phyloP scores from a whole-genome alignment of 2,329 filamentous ascomycete genomes.

The Tolypocladium album region DNA sequence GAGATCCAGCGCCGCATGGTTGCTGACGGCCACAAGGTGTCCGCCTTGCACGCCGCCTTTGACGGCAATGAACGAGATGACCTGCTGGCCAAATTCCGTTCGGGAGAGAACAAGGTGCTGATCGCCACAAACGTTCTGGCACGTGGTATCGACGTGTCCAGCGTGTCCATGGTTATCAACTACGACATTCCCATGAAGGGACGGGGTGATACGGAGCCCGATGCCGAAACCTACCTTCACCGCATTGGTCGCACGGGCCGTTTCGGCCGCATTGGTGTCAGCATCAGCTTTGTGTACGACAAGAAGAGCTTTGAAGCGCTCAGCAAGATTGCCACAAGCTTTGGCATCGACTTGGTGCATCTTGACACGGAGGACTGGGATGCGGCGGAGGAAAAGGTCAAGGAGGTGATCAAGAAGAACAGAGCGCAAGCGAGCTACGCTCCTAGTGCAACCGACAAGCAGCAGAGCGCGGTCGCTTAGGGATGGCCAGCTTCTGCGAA shows the following conservation, averaged over 20 bases:
- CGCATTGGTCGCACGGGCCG: constrained; percentile 94
- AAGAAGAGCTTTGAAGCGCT: constrained; percentile 71
- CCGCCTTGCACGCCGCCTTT: constrained; percentile 77
- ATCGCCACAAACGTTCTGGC: constrained; percentile 96
- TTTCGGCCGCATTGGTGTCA: constrained; percentile 92
- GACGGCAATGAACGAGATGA: constrained; percentile 75
- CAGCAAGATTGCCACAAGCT: constrained; percentile 67
- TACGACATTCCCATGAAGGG: constrained; percentile 78
- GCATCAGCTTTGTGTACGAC: constrained; percentile 89
- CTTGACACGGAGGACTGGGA: constrained; percentile 89
- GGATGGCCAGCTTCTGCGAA: constrained; percentile 8
- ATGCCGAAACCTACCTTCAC: constrained; percentile 94
- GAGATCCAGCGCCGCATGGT: constrained; percentile 82
- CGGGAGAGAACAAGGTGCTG: constrained; percentile 82
- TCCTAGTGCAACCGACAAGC: constrained; percentile 31
- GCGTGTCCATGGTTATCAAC: constrained; percentile 96
- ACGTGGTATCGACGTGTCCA: constrained; percentile 86
- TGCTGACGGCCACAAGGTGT: constrained; percentile 82
- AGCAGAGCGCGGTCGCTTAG: constrained; percentile 18
- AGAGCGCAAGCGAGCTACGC: constrained; percentile 45
- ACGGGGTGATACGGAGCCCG: constrained; percentile 68
- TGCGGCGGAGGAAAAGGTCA: constrained; percentile 70
- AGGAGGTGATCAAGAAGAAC: constrained; percentile 67
- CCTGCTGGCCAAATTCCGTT: constrained; percentile 78
- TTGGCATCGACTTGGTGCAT: constrained; percentile 69